Base-by-base conservation (phyloP, 768 basidiomycete genomes). In the Antrodiella citrinella region DNA sequence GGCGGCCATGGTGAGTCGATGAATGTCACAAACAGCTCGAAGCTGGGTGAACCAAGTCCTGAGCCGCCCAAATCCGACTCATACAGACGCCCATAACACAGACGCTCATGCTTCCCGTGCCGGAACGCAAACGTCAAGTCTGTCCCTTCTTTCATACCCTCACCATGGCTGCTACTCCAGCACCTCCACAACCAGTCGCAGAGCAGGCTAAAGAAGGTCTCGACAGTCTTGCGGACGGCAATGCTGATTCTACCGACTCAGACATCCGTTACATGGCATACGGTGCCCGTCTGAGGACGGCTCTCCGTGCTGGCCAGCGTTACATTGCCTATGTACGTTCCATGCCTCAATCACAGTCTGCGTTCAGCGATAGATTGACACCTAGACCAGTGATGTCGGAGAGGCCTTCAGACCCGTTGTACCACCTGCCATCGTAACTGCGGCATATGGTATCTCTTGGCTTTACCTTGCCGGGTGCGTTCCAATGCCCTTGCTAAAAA, bases 351-450 rank as follows among this genome's bases (percentile, higher is more conserved):
- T 22, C 22, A 24, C 12, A 39, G 22, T 40, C 40, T 12, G 19
- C 30, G 24, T 4, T 51, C 53, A 54, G 57, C 53, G 62, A 64
- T 56, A 53, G 26, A 57, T 40, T 49, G 20, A 52, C 26, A 46
- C 47, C 21, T 59, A 86, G 84, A 87, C 85, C 40, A 86, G 85
- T 67, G 87, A 89, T 59, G 69, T 90, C 21, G 89, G 89, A 43
- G 89, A 91, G 66, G 84, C 87, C 1, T 90, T 91, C 63, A 72
- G 89, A 9, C 87, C 88, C 1, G 77, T 91, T 26, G 83, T 89
- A 2, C 77, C 78, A 30, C 83, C 89, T 1, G 74, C 74, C 63
- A 53, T 85, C 13, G 87, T 92, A 11, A 78, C 77, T 2, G 84
- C 84, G 26, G 85, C 84, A 9, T 92, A 92, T 61, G 88, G 85